phyloP scores from a whole-genome alignment of 1,284 basidiomycete species.

The Ustilago vetiveriae region DNA sequence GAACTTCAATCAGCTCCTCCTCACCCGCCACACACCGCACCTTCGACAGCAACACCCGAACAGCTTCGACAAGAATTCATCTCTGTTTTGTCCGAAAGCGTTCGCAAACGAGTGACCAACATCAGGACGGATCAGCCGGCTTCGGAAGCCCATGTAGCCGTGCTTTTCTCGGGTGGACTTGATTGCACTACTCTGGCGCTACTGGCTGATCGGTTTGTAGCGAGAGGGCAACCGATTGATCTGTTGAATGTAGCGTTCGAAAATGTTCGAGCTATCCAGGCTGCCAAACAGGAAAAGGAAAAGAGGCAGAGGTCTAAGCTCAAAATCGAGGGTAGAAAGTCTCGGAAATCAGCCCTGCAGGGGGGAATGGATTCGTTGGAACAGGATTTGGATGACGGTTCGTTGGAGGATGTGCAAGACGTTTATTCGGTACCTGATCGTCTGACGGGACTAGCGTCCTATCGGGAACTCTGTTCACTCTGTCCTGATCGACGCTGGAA shows the following conservation, averaged over 20 bases:
- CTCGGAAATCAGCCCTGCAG: no score
- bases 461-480: slow-evolving; percentile 77
- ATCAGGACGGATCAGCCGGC: slow-evolving; percentile 57
- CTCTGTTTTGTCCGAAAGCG: slow-evolving; percentile 66
- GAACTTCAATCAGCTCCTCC: slow-evolving; percentile 27
- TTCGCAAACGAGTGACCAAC: slow-evolving; percentile 69
- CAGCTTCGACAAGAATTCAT: slow-evolving; percentile 61
- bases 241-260: slow-evolving; percentile 95
- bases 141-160: slow-evolving; percentile 73
- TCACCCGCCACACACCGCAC: not conserved
- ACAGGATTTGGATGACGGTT: no score
- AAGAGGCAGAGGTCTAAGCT: slow-evolving; percentile 32
- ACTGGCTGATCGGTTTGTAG: slow-evolving; percentile 73
- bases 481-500: slow-evolving; percentile 85
- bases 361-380: no score
- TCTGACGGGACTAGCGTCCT: slow-evolving; percentile 78
- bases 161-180: slow-evolving; percentile 95
- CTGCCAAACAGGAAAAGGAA: slow-evolving; percentile 45
- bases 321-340: not conserved
- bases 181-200: slow-evolving; percentile 87
- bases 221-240: slow-evolving; percentile 80
- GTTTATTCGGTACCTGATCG: slow-evolving; percentile 83
- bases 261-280: slow-evolving; percentile 77
- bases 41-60: not conserved
- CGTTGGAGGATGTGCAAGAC: no score